Base-by-base conservation (phyloP, 192 early-diverging fungal genomes). In the Dissophora ornata region DNA sequence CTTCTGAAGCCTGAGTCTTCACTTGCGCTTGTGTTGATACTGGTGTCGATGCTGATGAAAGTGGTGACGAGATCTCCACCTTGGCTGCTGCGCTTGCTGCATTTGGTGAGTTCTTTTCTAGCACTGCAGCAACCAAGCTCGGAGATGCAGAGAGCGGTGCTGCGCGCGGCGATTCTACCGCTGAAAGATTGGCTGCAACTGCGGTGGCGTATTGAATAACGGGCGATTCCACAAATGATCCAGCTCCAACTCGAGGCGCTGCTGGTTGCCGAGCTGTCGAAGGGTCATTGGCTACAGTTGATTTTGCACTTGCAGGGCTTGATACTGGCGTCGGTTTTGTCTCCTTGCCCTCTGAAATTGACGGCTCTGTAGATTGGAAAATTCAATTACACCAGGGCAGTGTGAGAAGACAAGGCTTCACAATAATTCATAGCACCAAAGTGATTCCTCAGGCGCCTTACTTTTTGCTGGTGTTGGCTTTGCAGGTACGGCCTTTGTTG, bases 21-120 rank as follows among this genome's bases (percentile, higher is more conserved):
- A 57, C 47, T 44, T 45, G 50, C n/a, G 21, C 44, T n/a, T 45
- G 44, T 12, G 44, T 10, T 16, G 13, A 38, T 38, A 25, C 24
- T 32, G 52, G 22, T 56, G 51, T 30, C 1, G 64, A 32, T 55
- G 41, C 36, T 36, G 66, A n/a, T 19, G 40, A 52, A 13, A 32
- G 21, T 33, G 44, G 33, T 65, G 67, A 57, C 67, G 33, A 73
- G 56, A 50, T 62, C 70, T 5, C 62, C 41, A 47, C 19, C 19
- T 57, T 24, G 45, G 41, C 38, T 46, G 59, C 19, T 0, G 58
- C 25, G 10, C 12, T 48, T 12, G 55, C 32, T 47, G 59, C n/a
- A n/a, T 68, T 34, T 34, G 69, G 70, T 2, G 81, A 74, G n/a
- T 55, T 77, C 25, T 74, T 79, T 1, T 63, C 75, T 5, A 78